Conservation (phyloP, 805 yeast species). For the Metschnikowia borealis region DNA sequence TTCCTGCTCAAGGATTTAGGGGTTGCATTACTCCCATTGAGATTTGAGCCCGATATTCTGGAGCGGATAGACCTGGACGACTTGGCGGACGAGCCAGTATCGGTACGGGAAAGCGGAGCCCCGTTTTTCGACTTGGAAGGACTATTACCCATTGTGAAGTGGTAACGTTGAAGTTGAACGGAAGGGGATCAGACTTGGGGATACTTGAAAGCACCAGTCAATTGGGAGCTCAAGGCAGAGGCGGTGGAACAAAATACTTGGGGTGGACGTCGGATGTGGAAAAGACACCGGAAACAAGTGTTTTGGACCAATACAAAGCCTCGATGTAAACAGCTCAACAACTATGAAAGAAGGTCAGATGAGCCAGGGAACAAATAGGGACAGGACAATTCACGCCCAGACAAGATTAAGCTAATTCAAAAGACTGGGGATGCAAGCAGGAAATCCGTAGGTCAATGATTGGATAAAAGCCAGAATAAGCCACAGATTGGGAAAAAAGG, state of each 20-base stretch:
- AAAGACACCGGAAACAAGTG: background rate
- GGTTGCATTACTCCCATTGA: constrained; percentile 22
- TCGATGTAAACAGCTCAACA: background rate
- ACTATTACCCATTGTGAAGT: constrained; percentile 46
- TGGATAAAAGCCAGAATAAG: background rate
- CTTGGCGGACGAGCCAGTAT: constrained; percentile 49
- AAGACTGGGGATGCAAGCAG: background rate
- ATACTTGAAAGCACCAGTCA: background rate
- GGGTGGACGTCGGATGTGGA: background rate
- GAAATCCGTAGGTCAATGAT: background rate
- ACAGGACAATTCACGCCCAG: constrained; percentile 1
- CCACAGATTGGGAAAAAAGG: background rate
- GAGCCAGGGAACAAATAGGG: background rate
- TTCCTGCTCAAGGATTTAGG: constrained; percentile 31
- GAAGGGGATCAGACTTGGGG: background rate
- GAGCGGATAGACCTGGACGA: constrained; percentile 46
- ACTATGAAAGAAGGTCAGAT: background rate
- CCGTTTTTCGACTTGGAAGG: constrained; percentile 42
- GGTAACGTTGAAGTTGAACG: background rate
- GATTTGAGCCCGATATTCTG: constrained; percentile 22
- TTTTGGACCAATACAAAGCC: background rate
- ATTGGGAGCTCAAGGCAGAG: background rate
- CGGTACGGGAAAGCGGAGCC: constrained; percentile 50
- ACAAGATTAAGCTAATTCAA: background rate
- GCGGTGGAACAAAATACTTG: background rate